Evolutionary conservation across 2,329 filamentous ascomycete species (phyloP), one percentile per base, ranked within the genome.

Genomic region (Fusarium udum): DNA sequence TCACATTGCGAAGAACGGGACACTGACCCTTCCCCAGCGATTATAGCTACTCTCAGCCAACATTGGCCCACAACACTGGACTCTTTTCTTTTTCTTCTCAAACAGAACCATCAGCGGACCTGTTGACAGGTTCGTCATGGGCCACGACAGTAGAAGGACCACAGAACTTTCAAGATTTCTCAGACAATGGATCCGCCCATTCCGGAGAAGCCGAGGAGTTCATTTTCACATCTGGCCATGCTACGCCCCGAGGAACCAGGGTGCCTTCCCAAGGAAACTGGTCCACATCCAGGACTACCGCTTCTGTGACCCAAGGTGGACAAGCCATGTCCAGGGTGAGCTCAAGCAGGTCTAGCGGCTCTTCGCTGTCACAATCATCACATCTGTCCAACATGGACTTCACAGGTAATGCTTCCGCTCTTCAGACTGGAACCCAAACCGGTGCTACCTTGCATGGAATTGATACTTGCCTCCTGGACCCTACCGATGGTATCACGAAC

Each of bases 81-180:
- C 85, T 88, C 80, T 88, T 88, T 86, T 84, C 87, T 83, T 88
- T 87, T 82, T 85, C 85, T 82, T 85, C 86, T 86, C 87, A 89
- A 80, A 87, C 87, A 86, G 88, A 86, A 87, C 86, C 87, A 84
- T 83, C 86, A 80, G 77, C 86, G 79, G 87, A 88, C 85, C 85
- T 87, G 80, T 83, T 88, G 69, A 81, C 81, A 77, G 84, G 86
- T 83, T 84, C 87, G 80, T 83, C 86, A 79, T 90, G 88, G 88
- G 87, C 86, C 77, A 79, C 85, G 79, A 82, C 87, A 84, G 83
- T 83, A 84, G 88, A 90, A 86, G 87, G 87, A 79, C 78, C 86
- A 87, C 88, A 89, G 86, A 88, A 87, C 86, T 88, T 89, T 80
- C 84, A 84, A 80, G 85, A 86, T 74, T 87, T 85, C 80, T 82